These are phyloP conservation scores for Avena sativa DNA, from an alignment of 176 grass and related monocot species.

Conservation along the genomic window DNA sequence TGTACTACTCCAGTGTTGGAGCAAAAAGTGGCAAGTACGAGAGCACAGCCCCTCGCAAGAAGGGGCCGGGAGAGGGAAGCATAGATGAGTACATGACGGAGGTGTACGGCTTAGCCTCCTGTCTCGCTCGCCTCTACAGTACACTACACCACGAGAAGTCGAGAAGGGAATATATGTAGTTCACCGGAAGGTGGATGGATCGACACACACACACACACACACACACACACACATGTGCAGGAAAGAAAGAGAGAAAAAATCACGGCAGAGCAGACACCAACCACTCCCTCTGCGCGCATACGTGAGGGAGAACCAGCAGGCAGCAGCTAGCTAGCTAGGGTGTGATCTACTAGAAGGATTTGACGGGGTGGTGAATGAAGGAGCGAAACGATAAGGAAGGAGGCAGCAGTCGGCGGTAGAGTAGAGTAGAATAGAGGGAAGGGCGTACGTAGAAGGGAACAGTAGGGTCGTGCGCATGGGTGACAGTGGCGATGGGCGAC, in stretches of 20 bases:
- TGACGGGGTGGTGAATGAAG: not conserved
- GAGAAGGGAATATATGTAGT: not conserved
- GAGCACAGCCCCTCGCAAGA: conserved; percentile 19
- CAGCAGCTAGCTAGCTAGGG: no score
- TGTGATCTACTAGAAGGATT: not conserved
- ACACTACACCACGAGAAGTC: not conserved
- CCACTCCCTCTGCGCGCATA: conserved; percentile 20
- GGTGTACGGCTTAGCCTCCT: not conserved
- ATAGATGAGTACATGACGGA: not conserved
- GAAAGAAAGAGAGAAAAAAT: not conserved
- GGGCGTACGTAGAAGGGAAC: conserved; percentile 19
- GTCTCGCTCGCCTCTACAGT: conserved; percentile 24
- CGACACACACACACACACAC: not conserved
- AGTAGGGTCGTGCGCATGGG: conserved; percentile 46
- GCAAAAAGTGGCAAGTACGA: conserved; percentile 59
- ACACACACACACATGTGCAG: not conserved
- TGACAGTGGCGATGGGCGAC: conserved; percentile 29
- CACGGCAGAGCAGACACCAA: not conserved
- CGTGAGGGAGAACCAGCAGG: no score
- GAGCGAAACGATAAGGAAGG: not conserved
- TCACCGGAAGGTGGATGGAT: no score
- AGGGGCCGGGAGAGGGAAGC: not conserved
- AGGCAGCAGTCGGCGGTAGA: not conserved
- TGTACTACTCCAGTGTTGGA: conserved; percentile 15
- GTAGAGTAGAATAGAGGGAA: not conserved